These are phyloP conservation scores for Heritiera fomes DNA, from an alignment of 345 rosid species.

Conservation along the genomic window DNA sequence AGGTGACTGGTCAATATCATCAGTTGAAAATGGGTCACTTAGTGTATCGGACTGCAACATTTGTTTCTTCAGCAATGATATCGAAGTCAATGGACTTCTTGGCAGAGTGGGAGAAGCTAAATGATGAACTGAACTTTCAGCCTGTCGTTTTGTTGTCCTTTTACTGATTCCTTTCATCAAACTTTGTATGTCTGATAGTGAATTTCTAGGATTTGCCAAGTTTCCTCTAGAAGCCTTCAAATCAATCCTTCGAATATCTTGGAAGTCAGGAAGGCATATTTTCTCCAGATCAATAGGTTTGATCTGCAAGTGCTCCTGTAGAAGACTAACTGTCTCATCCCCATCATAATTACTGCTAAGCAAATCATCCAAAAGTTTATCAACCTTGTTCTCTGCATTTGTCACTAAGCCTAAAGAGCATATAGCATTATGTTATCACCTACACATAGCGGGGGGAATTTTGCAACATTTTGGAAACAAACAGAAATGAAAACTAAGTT, in stretches of 20 bases:
- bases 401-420: constrained; percentile 40
- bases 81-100: constrained; percentile 46
- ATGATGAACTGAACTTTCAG: constrained; percentile 33
- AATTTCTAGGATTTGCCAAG: constrained; percentile 46
- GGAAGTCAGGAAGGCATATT: constrained; percentile 59
- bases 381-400: constrained; percentile 42
- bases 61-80: constrained; percentile 42
- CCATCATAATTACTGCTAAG: constrained; percentile 50
- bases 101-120: constrained; percentile 48
- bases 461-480: constrained; percentile 16
- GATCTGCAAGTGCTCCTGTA: constrained; percentile 62
- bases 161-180: constrained; percentile 36
- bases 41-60: constrained; percentile 30
- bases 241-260: constrained; percentile 46
- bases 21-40: constrained; percentile 57
- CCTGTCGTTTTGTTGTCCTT: constrained; percentile 29
- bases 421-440: constrained; percentile 4
- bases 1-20: constrained; percentile 31
- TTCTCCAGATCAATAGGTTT: constrained; percentile 49
- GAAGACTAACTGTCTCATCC: constrained; percentile 52
- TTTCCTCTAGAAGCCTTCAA: constrained; percentile 45
- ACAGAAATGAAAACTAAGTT: constrained; percentile 9
- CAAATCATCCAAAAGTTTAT: constrained; percentile 54
- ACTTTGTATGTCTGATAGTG: constrained; percentile 35
- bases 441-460: background rate